Evolutionary conservation across 2,329 filamentous ascomycete species (phyloP), one percentile per base, ranked within the genome.

Genomic region (Falciphora oryzae): DNA sequence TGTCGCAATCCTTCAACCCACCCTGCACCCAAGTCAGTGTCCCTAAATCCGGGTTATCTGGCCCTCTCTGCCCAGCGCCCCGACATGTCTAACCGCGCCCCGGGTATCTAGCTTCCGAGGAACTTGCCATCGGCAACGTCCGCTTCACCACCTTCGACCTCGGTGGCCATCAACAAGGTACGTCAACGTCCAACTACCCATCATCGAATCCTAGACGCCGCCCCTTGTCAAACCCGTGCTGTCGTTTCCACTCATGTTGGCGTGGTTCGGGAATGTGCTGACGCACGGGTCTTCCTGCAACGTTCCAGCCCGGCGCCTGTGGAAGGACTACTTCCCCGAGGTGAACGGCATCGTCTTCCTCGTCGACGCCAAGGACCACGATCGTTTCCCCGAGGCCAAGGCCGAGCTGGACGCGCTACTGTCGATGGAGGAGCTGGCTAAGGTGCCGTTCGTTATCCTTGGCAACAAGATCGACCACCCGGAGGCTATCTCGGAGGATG

Each of bases 401-500:
- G 94, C 91, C 72, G 95, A 99, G 83, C 90, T 99, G 68, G 95
- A 99, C 75, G 93, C 91, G 64, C 90, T 98, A 63, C 85, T 99
- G 70, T 88, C 91, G 68, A 97, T 99, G 94, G 95, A 99, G 81
- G 94, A 98, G 76, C 87, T 99, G 56, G 83, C 87, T 76, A 97
- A 96, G 84, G 95, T 97, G 11, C 95, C 95, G 64, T 98, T 98
- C 78, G 87, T 98, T 67, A 88, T 99, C 71, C 87, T 99, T 68
- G 95, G 95, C 72, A 99, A 99, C 88, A 99, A 99, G 88, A 99
- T 99, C 78, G 95, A 99, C 78, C 93, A 98, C 82, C 93, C 93
- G 64, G 91, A 96, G 71, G 95, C 95, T 68, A 89, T 98, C 64
- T 94, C 90, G 69, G 95, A 99, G 84, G 94, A 98, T 73, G 92